phyloP scores from a whole-genome alignment of 371 early-diverging fungal species.

The Parasitella parasitica region DNA sequence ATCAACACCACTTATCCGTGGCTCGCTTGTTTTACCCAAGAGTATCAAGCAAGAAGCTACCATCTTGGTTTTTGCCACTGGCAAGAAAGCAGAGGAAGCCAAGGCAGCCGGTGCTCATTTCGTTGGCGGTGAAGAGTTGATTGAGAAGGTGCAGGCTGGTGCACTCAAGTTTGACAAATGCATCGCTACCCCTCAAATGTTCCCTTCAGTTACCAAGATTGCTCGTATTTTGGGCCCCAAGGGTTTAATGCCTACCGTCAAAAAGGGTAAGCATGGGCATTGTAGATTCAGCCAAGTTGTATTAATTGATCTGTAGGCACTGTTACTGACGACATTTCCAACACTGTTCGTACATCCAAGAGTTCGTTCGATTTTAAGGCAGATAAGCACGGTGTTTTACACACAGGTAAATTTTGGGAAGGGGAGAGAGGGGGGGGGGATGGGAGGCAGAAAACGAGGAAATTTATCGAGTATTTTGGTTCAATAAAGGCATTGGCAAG shows the following conservation, averaged over 20 bases:
- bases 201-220: conserved; percentile 85
- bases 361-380: conserved; percentile 75
- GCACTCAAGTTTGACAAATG: conserved; percentile 81
- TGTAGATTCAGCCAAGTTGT: too few species aligned
- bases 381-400: conserved; percentile 73
- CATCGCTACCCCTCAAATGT: conserved; percentile 86
- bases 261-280: conserved; percentile 62
- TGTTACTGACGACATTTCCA: conserved; percentile 71
- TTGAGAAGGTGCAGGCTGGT: conserved; percentile 67
- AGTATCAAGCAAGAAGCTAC: conserved; percentile 61
- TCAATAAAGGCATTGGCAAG: conserved; percentile 46
- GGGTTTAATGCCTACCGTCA: conserved; percentile 94
- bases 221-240: conserved; percentile 93
- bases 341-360: conserved; percentile 60
- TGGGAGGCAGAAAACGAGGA: too few species aligned
- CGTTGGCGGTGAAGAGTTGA: conserved; percentile 89
- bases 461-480: neutral
- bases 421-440: neutral
- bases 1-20: conserved; percentile 75
- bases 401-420: conserved; percentile 50
- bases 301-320: conserved; percentile 50
- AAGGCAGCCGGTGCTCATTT: conserved; percentile 76
- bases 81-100: conserved; percentile 80
- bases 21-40: conserved; percentile 71
- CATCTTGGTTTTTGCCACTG: conserved; percentile 81